A percentile compares a stretch with the other conserved stretches of the same genome.
phyloP scores from a whole-genome alignment of 768 basidiomycete species.

The Xerocomellus intermedius region DNA sequence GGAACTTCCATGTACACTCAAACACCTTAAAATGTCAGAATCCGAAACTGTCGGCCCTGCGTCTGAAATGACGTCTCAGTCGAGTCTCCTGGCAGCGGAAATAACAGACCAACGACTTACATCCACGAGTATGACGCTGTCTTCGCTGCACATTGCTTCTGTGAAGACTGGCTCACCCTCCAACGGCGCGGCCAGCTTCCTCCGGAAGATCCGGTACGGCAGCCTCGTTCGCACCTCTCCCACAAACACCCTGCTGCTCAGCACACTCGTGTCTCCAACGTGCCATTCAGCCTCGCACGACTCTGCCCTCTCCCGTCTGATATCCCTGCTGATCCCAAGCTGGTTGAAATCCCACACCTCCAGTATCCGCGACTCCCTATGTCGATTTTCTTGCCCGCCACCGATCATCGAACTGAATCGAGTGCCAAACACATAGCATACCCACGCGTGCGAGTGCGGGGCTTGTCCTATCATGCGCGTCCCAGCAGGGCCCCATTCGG shows the following conservation, averaged over 20 bases:
- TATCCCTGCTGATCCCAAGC: constrained; percentile 34
- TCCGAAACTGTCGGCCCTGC: constrained; percentile 24
- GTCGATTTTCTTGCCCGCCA: constrained; percentile 10
- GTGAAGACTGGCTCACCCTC: constrained; percentile 14
- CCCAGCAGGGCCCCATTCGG: constrained; percentile 49
- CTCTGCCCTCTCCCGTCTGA: constrained; percentile 1
- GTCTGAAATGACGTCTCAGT: constrained; percentile 14
- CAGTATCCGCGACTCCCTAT: constrained; percentile 21
- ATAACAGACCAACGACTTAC: constrained; percentile 25
- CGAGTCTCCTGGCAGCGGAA: background rate
- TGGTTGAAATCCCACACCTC: constrained; percentile 55
- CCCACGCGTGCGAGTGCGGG: constrained; percentile 47
- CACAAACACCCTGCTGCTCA: constrained; percentile 38
- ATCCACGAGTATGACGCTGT: constrained; percentile 52
- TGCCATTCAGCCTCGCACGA: constrained; percentile 20
- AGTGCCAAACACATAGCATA: constrained; percentile 56
- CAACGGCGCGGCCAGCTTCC: constrained; percentile 15
- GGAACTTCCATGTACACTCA: background rate
- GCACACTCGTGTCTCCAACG: constrained; percentile 27
- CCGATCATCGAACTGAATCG: constrained; percentile 37
- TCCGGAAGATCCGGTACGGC: constrained; percentile 42
- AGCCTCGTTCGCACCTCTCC: constrained; percentile 43
- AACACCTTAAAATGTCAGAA: constrained; percentile 28
- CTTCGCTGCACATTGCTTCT: constrained; percentile 55
- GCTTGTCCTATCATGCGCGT: constrained; percentile 42